Conservation (phyloP, 345 rosid species). For the Linum tenue region DNA sequence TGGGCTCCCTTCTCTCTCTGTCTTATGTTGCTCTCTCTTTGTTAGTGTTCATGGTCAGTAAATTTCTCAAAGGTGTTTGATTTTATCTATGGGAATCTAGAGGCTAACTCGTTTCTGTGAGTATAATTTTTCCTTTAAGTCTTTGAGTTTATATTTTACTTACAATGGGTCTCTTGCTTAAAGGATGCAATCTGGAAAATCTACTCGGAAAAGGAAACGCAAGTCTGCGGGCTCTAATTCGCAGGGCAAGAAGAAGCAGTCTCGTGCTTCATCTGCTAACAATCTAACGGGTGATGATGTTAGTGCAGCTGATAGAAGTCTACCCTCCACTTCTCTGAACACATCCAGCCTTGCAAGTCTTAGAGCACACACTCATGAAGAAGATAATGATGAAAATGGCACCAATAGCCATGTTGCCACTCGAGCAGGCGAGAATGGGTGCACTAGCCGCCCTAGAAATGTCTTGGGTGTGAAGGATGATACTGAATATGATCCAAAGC, state of each 20-base stretch:
- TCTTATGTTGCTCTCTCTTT: neutral
- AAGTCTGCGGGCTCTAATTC: constrained; percentile 43
- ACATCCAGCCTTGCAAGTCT: constrained; percentile 27
- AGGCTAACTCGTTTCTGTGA: neutral
- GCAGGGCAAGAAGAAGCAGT: constrained; percentile 73
- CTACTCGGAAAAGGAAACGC: constrained; percentile 77
- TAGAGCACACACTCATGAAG: constrained; percentile 22
- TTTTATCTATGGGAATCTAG: neutral
- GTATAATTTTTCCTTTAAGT: neutral
- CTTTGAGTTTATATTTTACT: neutral
- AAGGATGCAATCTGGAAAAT: constrained; percentile 67
- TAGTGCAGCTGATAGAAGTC: constrained; percentile 27
- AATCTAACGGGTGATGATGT: constrained; percentile 23
- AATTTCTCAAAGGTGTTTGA: neutral
- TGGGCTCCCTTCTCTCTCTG: constrained; percentile 16
- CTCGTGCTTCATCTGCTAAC: constrained; percentile 21
- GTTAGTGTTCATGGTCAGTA: neutral
- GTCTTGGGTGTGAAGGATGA: constrained; percentile 32
- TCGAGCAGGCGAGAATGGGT: constrained; percentile 40
- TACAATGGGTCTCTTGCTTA: constrained; percentile 8
- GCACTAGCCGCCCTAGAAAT: constrained; percentile 26
- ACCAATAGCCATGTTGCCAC: constrained; percentile 21
- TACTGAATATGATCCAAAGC: constrained; percentile 77
- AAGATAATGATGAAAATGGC: constrained; percentile 26
- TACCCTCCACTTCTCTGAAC: constrained; percentile 31